Conservation (phyloP, 1,139 yeast genomes). For the Lodderomyces parapsilosis region DNA sequence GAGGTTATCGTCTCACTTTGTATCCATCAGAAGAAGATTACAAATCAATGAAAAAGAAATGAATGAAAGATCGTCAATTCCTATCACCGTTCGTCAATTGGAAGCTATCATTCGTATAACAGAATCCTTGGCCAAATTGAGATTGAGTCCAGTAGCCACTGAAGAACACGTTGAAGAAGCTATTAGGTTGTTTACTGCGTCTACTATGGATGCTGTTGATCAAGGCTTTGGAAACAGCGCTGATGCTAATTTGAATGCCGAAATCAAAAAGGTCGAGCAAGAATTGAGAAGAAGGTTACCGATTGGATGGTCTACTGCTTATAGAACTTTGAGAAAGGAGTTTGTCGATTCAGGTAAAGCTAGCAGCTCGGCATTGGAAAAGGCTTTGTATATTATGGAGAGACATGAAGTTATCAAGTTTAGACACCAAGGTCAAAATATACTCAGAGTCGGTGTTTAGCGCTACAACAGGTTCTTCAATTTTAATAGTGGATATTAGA, state of each 20-base stretch:
- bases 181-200: slow-evolving; percentile 87
- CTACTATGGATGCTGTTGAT: slow-evolving; percentile 96
- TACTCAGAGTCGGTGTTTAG: slow-evolving; percentile 76
- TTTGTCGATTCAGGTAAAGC: slow-evolving; percentile 73
- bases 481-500: background rate
- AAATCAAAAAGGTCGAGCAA: slow-evolving; percentile 76
- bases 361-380: slow-evolving; percentile 74
- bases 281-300: slow-evolving; percentile 90
- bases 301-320: slow-evolving; percentile 94
- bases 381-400: slow-evolving; percentile 78
- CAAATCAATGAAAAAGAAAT: slow-evolving; percentile 79
- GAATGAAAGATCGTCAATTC: slow-evolving; percentile 91
- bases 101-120: slow-evolving; percentile 97
- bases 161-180: slow-evolving; percentile 96
- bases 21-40: slow-evolving; percentile 81
- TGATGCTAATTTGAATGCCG: slow-evolving; percentile 58
- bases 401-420: slow-evolving; percentile 84
- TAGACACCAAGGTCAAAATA: slow-evolving; percentile 84
- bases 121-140: slow-evolving; percentile 88
- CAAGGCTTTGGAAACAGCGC: slow-evolving; percentile 62
- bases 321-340: slow-evolving; percentile 78
- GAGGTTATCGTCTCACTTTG: slow-evolving; percentile 90
- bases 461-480: background rate
- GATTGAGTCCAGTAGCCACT: slow-evolving; percentile 78
- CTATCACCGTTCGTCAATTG: slow-evolving; percentile 94